Evolutionary conservation across 1,284 basidiomycete genomes (phyloP).

Genomic region (Tilletia walkeri): DNA sequence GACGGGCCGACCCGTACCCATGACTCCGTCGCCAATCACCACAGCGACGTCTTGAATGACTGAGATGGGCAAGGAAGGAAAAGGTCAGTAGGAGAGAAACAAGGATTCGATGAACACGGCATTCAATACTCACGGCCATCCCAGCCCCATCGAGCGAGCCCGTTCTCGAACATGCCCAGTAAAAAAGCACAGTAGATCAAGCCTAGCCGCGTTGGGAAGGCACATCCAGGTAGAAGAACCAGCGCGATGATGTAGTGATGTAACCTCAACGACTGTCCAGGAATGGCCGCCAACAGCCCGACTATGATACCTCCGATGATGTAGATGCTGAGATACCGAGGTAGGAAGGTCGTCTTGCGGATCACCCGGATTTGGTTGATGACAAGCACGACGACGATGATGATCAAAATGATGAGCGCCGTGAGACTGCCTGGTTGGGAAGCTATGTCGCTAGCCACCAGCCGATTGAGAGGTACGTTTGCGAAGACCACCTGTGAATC

Average conservation of each 20-base stretch:
- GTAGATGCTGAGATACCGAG: constrained; percentile 63
- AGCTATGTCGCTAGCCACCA: constrained; percentile 69
- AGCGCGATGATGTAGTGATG: constrained; percentile 69
- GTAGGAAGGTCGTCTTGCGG: constrained; percentile 76
- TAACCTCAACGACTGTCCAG: constrained; percentile 58
- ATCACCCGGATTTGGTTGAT: constrained; percentile 79
- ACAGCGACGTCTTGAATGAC: constrained; percentile 74
- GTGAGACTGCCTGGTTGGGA: constrained; percentile 70
- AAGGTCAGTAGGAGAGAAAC: not conserved
- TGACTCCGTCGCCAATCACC: constrained; percentile 71
- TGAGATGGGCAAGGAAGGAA: not conserved
- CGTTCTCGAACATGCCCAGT: constrained; percentile 70
- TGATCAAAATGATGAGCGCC: constrained; percentile 69
- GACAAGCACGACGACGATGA: constrained; percentile 59
- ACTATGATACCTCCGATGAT: constrained; percentile 67
- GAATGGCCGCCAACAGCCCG: constrained; percentile 69
- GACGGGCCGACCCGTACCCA: constrained; percentile 68
- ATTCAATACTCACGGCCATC: constrained; percentile 19
- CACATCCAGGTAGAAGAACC: constrained; percentile 72
- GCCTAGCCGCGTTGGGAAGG: constrained; percentile 74
- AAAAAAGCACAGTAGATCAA: constrained; percentile 77
- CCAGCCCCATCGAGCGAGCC: constrained; percentile 47
- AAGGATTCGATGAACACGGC: not conserved
- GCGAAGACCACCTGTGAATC: constrained; percentile 37
- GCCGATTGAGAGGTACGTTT: constrained; percentile 58